These are phyloP conservation scores for Talinum fruticosum DNA, from an alignment of 148 eudicot genomes.

Conservation along the genomic window DNA sequence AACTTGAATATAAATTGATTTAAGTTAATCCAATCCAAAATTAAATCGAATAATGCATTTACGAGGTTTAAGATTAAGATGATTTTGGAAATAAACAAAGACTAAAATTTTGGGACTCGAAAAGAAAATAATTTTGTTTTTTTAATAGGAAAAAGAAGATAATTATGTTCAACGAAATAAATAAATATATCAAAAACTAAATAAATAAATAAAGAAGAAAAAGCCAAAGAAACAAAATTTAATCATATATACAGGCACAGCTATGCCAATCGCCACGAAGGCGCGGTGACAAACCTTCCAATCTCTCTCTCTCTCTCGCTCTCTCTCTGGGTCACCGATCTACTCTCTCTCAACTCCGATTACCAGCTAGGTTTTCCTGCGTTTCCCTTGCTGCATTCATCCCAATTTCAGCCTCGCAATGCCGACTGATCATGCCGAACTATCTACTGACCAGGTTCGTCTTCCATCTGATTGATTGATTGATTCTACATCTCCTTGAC, in stretches of 20 bases:
- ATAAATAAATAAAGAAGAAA: too few relatives aligned
- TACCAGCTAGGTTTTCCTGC: not conserved
- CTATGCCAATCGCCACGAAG: not conserved
- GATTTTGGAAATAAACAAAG: too few relatives aligned
- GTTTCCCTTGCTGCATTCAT: not conserved
- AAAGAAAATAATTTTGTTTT: too few relatives aligned
- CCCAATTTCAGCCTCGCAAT: constrained; percentile 22
- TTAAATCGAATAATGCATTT: too few relatives aligned
- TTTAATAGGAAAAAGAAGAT: too few relatives aligned
- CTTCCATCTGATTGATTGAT: not conserved
- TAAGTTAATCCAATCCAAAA: too few relatives aligned
- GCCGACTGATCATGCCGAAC: constrained; percentile 55
- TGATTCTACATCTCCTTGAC: not conserved
- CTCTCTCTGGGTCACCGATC: not conserved
- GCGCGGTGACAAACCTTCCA: not conserved
- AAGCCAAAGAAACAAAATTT: too few relatives aligned
- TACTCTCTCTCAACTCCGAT: not conserved
- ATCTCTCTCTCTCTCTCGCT: not conserved
- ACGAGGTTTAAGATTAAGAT: too few relatives aligned
- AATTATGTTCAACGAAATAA: too few relatives aligned
- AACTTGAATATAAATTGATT: too few relatives aligned
- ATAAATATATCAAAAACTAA: too few relatives aligned
- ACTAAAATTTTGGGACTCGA: too few relatives aligned
- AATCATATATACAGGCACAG: not conserved
- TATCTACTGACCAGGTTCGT: constrained; percentile 55